These are phyloP conservation scores for Ogataea chonburiensis DNA, from an alignment of 805 yeast species.

Conservation along the genomic window DNA sequence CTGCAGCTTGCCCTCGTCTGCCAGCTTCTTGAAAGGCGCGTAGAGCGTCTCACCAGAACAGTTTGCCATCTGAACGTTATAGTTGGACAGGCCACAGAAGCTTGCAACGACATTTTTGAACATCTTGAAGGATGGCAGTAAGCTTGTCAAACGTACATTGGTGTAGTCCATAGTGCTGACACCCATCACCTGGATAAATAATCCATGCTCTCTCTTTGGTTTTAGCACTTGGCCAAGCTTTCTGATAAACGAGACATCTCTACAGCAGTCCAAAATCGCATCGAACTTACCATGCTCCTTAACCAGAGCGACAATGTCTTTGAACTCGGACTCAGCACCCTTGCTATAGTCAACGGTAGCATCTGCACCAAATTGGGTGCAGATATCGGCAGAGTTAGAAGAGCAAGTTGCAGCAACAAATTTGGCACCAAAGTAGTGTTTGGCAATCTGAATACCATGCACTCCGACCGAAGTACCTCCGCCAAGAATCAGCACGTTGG, in stretches of 20 bases:
- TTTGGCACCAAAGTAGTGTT: conserved; percentile 42
- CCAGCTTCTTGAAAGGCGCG: conserved; percentile 6
- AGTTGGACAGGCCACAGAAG: not conserved
- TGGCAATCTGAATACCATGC: conserved; percentile 55
- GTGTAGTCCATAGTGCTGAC: conserved; percentile 40
- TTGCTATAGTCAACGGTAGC: conserved; percentile 55
- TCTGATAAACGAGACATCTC: conserved; percentile 48
- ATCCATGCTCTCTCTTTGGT: conserved; percentile 42
- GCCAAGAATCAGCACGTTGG: conserved; percentile 62
- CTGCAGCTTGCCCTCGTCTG: conserved; percentile 4
- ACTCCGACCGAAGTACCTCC: conserved; percentile 72
- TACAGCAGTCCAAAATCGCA: conserved; percentile 59
- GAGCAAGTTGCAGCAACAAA: conserved; percentile 55
- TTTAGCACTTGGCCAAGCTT: conserved; percentile 42
- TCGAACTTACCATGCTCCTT: conserved; percentile 47
- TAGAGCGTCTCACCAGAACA: not conserved
- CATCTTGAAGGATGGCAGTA: conserved; percentile 1
- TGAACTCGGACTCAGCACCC: conserved; percentile 25
- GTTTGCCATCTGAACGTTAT: not conserved
- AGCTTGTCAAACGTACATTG: conserved; percentile 14
- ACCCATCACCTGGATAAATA: conserved; percentile 55
- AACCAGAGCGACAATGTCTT: conserved; percentile 1
- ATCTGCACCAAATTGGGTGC: conserved; percentile 49
- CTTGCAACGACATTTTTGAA: not conserved
- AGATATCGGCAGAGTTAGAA: conserved; percentile 28